Percentiles rank a stretch among this genome's conserved stretches.
These are phyloP conservation scores for Globisporangium sylvaticum DNA, from an alignment of 352 stramenopile genomes.

Conservation along the genomic window DNA sequence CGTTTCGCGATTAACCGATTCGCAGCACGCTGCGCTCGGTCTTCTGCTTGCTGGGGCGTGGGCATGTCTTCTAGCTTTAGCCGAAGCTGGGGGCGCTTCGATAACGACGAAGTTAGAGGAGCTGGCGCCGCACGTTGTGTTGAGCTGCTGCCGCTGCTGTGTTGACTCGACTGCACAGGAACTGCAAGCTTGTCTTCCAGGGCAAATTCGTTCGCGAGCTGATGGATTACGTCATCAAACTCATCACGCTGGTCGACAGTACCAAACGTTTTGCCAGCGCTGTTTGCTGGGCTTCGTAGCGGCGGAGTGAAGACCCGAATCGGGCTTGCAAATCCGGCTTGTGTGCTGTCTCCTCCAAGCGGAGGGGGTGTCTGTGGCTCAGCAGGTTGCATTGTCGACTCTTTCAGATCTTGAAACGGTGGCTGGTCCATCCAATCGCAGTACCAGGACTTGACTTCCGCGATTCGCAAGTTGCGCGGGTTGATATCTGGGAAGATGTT, in stretches of 20 bases:
- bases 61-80: slow-evolving; percentile 87
- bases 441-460: slow-evolving; percentile 79
- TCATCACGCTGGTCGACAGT: slow-evolving; percentile 15
- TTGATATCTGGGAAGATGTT: slow-evolving; percentile 83
- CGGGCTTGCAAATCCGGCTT: not conserved
- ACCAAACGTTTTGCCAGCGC: too few relatives aligned
- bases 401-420: slow-evolving; percentile 15
- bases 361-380: not conserved
- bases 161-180: slow-evolving; percentile 7
- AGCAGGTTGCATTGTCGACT: slow-evolving; percentile 2
- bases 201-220: slow-evolving; percentile 35
- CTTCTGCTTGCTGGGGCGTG: slow-evolving; percentile 80
- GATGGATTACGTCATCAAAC: slow-evolving; percentile 36
- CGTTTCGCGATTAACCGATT: slow-evolving; percentile 69
- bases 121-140: slow-evolving; percentile 1
- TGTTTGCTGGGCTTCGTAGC: not conserved
- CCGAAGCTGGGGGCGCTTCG: slow-evolving; percentile 61
- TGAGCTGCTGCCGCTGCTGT: not conserved
- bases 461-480: slow-evolving; percentile 71
- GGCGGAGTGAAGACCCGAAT: slow-evolving; percentile 7
- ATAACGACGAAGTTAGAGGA: slow-evolving; percentile 13
- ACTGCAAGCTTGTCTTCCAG: slow-evolving; percentile 44
- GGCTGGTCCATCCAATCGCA: slow-evolving; percentile 64
- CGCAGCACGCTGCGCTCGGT: slow-evolving; percentile 67
- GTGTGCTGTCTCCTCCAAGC: not conserved